Evolutionary conservation across 495 filamentous ascomycete genomes (phyloP).

Genomic region (Xylaria grammica): DNA sequence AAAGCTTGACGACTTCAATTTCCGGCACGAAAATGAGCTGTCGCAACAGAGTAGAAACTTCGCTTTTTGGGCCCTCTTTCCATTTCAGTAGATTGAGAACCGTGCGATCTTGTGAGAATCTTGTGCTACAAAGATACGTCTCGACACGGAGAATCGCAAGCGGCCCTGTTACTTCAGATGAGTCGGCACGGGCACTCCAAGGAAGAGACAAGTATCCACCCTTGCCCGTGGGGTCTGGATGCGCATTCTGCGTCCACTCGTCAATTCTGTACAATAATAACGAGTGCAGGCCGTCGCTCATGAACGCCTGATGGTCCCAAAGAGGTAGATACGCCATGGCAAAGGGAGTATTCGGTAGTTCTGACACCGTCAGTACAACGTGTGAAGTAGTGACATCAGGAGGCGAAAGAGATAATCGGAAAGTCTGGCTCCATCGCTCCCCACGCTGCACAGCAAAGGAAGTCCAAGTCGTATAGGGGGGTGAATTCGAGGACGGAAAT

Average conservation of each 20-base stretch:
- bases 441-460: slow-evolving; percentile 80
- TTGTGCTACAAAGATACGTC: slow-evolving; percentile 93
- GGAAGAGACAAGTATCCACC: slow-evolving; percentile 86
- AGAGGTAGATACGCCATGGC: slow-evolving; percentile 91
- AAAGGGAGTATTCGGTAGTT: slow-evolving; percentile 84
- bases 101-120: slow-evolving; percentile 91
- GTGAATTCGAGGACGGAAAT: slow-evolving; percentile 79
- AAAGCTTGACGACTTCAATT: slow-evolving; percentile 94
- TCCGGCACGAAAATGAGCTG: slow-evolving; percentile 92
- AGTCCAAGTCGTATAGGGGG: slow-evolving; percentile 80
- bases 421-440: slow-evolving; percentile 83
- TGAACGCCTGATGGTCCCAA: slow-evolving; percentile 90
- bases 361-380: slow-evolving; percentile 85
- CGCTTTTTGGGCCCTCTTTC: slow-evolving; percentile 72
- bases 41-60: slow-evolving; percentile 75
- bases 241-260: slow-evolving; percentile 69
- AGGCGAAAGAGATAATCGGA: slow-evolving; percentile 79
- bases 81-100: slow-evolving; percentile 84
- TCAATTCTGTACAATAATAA: slow-evolving; percentile 88
- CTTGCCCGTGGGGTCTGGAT: slow-evolving; percentile 60
- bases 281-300: slow-evolving; percentile 82
- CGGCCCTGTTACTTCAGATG: slow-evolving; percentile 77
- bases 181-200: slow-evolving; percentile 70
- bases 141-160: slow-evolving; percentile 75
- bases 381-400: slow-evolving; percentile 84